Conservation (phyloP, 768 basidiomycete genomes). For the Lentinula sp. region DNA sequence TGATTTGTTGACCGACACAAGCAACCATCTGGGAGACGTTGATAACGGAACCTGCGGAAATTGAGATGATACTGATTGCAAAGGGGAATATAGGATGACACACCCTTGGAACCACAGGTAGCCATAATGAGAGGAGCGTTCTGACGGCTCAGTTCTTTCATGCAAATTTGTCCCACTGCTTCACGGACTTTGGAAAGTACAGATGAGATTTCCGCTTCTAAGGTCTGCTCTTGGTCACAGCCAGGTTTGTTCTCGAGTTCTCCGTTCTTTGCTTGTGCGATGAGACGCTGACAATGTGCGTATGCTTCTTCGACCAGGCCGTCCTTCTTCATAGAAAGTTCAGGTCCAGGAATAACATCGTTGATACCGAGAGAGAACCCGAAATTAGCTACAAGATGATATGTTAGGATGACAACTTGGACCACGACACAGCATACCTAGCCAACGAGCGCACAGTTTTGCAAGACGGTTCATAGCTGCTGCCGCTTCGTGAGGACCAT, state of each 20-base stretch:
- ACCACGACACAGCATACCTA: constrained; percentile 46
- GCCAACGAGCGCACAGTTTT: constrained; percentile 90
- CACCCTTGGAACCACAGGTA: constrained; percentile 97
- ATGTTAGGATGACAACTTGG: not conserved
- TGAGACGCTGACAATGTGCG: constrained; percentile 78
- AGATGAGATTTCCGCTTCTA: constrained; percentile 94
- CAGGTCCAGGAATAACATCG: constrained; percentile 94
- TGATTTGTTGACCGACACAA: constrained; percentile 99
- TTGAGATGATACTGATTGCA: not conserved
- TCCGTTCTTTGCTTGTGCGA: constrained; percentile 86
- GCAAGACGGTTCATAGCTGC: constrained; percentile 94
- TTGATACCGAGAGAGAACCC: constrained; percentile 98
- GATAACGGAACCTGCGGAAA: constrained; percentile 76
- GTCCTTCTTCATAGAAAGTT: constrained; percentile 78
- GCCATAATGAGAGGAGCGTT: constrained; percentile 99
- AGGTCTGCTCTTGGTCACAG: constrained; percentile 92
- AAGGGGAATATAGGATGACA: constrained; percentile 7
- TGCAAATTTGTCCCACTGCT: constrained; percentile 94
- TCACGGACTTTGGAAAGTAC: constrained; percentile 94
- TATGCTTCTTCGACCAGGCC: constrained; percentile 84
- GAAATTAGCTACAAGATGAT: constrained; percentile 71
- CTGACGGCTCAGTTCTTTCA: constrained; percentile 95
- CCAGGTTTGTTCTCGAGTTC: constrained; percentile 96
- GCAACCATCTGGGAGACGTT: constrained; percentile 99
- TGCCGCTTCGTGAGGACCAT: constrained; percentile 91